Conservation (phyloP, 1,139 yeast species). For the Yarrowia galli region DNA sequence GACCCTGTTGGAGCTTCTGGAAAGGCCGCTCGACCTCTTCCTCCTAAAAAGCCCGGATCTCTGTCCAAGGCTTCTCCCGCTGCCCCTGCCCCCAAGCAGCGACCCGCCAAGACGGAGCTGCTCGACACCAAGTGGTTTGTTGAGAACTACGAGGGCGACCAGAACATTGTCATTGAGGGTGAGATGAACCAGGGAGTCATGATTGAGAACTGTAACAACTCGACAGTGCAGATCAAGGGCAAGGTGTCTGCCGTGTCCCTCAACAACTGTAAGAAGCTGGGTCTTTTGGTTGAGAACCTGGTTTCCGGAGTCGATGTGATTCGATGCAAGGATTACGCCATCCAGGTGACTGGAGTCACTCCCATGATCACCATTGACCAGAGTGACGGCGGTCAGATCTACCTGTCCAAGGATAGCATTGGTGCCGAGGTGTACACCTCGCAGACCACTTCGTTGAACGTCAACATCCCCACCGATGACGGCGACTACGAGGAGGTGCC, state of each 20-base stretch:
- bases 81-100: conserved; percentile 53
- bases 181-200: conserved; percentile 88
- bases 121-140: conserved; percentile 89
- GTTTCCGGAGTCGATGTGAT: conserved; percentile 90
- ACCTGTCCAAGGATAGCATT: conserved; percentile 73
- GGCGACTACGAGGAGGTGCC: conserved; percentile 77
- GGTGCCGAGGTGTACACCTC: conserved; percentile 81
- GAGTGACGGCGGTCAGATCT: conserved; percentile 83
- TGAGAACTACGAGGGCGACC: conserved; percentile 72
- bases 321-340: conserved; percentile 79
- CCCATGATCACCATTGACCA: conserved; percentile 90
- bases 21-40: conserved; percentile 58
- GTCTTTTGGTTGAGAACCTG: conserved; percentile 80
- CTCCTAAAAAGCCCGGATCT: conserved; percentile 79
- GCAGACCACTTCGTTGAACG: conserved; percentile 81
- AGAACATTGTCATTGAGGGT: conserved; percentile 72
- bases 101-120: conserved; percentile 76
- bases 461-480: conserved; percentile 72
- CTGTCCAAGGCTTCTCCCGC: conserved; percentile 52
- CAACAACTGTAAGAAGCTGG: conserved; percentile 73
- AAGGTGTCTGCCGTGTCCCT: conserved; percentile 89
- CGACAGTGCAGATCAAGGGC: conserved; percentile 84
- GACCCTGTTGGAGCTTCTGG: conserved; percentile 45
- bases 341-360: conserved; percentile 80
- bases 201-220: conserved; percentile 78